phyloP scores from a whole-genome alignment of 2,329 filamentous ascomycete genomes.

The Phialocephala sp. region DNA sequence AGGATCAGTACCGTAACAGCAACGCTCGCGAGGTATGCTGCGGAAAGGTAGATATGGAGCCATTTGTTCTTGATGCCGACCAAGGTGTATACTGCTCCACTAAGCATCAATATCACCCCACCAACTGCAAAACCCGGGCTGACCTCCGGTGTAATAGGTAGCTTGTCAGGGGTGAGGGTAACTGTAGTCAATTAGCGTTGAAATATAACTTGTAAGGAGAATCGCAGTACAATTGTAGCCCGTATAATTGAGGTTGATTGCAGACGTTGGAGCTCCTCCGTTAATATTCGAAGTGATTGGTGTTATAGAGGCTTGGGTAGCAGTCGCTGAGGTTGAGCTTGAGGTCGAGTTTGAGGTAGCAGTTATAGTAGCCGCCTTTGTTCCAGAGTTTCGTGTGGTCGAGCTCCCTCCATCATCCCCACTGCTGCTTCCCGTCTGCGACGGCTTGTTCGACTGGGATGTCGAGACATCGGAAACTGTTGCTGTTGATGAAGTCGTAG shows the following conservation, averaged over 20 bases:
- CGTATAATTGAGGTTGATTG: conserved; percentile 27
- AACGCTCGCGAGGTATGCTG: conserved; percentile 73
- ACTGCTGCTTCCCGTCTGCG: conserved; percentile 21
- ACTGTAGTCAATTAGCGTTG: conserved; percentile 34
- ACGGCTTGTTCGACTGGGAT: conserved; percentile 23
- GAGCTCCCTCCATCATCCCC: conserved; percentile 23
- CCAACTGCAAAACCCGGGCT: conserved; percentile 83
- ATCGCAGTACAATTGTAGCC: conserved; percentile 36
- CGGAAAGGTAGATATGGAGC: conserved; percentile 82
- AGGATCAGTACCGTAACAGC: conserved; percentile 82
- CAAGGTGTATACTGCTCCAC: conserved; percentile 73
- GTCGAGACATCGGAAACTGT: conserved; percentile 26
- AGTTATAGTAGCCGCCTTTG: conserved; percentile 16
- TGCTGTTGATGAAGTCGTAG: conserved; percentile 33
- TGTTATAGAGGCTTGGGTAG: conserved; percentile 19
- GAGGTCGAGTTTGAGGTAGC: conserved; percentile 20
- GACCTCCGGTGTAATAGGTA: conserved; percentile 76
- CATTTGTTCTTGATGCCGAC: conserved; percentile 83
- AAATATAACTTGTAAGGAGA: background rate
- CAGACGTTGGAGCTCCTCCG: conserved; percentile 27
- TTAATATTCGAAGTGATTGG: conserved; percentile 31
- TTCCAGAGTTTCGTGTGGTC: conserved; percentile 17
- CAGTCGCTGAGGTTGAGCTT: conserved; percentile 21
- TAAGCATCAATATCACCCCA: conserved; percentile 75
- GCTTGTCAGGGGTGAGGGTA: conserved; percentile 48